Conservation (phyloP, 2,329 filamentous ascomycete genomes). For the Sclerotinia subarctica region DNA sequence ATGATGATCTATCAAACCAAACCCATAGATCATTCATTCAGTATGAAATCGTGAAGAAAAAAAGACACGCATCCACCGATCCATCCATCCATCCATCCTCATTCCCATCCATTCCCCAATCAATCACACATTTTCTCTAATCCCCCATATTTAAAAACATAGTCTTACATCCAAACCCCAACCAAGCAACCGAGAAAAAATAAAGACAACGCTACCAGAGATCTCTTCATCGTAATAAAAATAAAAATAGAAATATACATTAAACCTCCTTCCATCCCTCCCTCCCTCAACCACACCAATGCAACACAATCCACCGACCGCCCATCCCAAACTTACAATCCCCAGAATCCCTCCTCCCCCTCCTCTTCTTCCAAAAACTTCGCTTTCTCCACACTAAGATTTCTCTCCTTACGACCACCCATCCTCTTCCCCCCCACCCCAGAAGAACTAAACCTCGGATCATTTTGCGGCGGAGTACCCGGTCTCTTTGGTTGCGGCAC, state of each 20-base stretch:
- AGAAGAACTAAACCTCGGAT: constrained; percentile 32
- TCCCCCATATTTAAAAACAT: neutral
- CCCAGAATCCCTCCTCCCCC: neutral
- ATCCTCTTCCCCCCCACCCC: constrained; percentile 7
- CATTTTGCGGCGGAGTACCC: neutral
- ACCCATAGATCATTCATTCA: neutral
- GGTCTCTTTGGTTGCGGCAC: neutral
- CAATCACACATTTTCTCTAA: neutral
- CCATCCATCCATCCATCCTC: neutral
- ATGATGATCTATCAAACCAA: neutral
- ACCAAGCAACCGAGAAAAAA: neutral
- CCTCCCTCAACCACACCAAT: no score
- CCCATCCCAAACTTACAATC: neutral
- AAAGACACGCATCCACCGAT: neutral
- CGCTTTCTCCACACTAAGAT: neutral
- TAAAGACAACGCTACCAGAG: neutral
- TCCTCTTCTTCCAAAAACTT: neutral
- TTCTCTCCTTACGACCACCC: constrained; percentile 22
- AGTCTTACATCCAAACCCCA: neutral
- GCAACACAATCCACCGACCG: no score
- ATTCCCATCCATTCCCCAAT: neutral
- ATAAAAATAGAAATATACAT: constrained; percentile 12
- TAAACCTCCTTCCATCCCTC: neutral
- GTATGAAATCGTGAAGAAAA: neutral
- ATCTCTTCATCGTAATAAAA: constrained; percentile 6